Base-by-base conservation (phyloP, 2,329 filamentous ascomycete species). In the Epichloe uncinata region DNA sequence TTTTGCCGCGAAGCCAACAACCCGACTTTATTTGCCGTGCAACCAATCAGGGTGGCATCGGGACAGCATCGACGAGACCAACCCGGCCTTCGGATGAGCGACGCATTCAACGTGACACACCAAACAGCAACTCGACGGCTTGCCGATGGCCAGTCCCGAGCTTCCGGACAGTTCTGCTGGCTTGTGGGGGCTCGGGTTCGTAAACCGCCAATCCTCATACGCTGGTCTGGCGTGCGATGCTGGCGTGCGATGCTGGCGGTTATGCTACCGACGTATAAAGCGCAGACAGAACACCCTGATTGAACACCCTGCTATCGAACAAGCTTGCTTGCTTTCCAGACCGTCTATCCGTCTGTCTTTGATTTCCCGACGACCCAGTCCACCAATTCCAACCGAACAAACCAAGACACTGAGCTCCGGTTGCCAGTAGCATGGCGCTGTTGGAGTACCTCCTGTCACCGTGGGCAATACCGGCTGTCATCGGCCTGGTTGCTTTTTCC, bases 401-500 rank as follows among this genome's bases (percentile, higher is more conserved):
- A 30, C 8, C 26, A 30, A 30, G 26, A 30, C 26, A 30, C 26
- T 30, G 9, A 11, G 26, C 26, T 30, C 26, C 26, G 26, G 8
- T 30, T 30, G 26, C 26, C 8, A 4, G 9, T 43, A 37, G 12
- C 46, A 66, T 67, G 65, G 60, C 61, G 0, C 33, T 68, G 20
- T 35, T 63, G 3, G 57, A 61, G 36, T 42, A 56, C 38, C 43
- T 62, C 26, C 50, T 71, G 20, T 72, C 74, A 3, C 71, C 73
- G n/a, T 77, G 69, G 69, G 62, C 69, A 2, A 58, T 75, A 15
- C 66, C 64, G 2, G 60, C 68, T 0, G 67, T 76, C n/a, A 60
- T 78, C 9, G 66, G 72, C 6, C 59, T 74, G 34, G 57, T 81
- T 2, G 53, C 75, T 6, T 63, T 72, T 18, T 80, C 71, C 60